phyloP scores from a whole-genome alignment of 768 basidiomycete genomes.

The Tricholoma matsutake region DNA sequence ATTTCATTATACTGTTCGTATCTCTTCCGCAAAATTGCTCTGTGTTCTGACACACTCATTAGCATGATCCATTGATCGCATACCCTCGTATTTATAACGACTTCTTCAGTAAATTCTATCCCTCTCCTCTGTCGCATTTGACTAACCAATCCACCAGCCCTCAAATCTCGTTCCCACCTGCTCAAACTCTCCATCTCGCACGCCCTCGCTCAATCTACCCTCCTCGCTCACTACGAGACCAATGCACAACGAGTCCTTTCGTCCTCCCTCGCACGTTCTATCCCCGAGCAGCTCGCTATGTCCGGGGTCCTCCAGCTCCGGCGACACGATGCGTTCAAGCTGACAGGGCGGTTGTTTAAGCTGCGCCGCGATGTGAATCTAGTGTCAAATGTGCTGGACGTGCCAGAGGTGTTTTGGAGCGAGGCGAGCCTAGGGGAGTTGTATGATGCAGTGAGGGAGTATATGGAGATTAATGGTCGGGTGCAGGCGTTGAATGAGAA shows the following conservation, averaged over 20 bases:
- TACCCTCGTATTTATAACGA: conserved; percentile 95
- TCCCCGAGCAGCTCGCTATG: conserved; percentile 78
- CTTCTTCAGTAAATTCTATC: conserved; percentile 76
- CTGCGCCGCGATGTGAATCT: conserved; percentile 87
- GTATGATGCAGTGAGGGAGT: conserved; percentile 91
- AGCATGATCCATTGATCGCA: conserved; percentile 82
- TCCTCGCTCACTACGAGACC: conserved; percentile 85
- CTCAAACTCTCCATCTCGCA: conserved; percentile 93
- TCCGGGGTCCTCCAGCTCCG: conserved; percentile 75
- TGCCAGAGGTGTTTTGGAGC: conserved; percentile 93
- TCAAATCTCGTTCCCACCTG: conserved; percentile 88
- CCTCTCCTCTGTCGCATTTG: background rate
- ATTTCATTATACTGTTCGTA: conserved; percentile 76
- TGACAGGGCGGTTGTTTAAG: conserved; percentile 86
- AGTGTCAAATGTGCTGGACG: conserved; percentile 89
- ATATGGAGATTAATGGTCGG: conserved; percentile 86
- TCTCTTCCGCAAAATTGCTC: background rate
- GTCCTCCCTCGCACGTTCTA: conserved; percentile 70
- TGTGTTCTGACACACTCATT: conserved; percentile 7
- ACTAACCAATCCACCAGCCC: conserved; percentile 46
- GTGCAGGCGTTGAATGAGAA: conserved; percentile 89
- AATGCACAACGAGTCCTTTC: conserved; percentile 76
- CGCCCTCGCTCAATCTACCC: conserved; percentile 91
- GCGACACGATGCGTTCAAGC: conserved; percentile 78
- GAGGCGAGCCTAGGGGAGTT: conserved; percentile 86